Evolutionary conservation across 2,329 filamentous ascomycete genomes (phyloP).

Genomic region (Hirsutella rhossiliensis): DNA sequence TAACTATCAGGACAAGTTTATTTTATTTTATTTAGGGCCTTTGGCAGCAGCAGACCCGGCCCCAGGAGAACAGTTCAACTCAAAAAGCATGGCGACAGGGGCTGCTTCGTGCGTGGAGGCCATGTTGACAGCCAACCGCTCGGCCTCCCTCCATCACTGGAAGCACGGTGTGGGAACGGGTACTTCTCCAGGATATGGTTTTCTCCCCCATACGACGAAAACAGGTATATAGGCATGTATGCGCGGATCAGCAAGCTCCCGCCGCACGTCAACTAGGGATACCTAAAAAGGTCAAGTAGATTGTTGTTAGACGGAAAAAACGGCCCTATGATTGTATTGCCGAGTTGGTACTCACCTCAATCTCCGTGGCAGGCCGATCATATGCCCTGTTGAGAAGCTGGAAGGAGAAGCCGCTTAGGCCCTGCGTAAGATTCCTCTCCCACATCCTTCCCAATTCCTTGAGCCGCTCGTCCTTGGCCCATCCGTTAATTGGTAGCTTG

Average conservation of each 20-base stretch:
- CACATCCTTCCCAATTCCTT: slow-evolving; percentile 32
- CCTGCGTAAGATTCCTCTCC: slow-evolving; percentile 29
- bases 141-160: too few relatives aligned
- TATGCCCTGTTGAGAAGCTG: slow-evolving; percentile 27
- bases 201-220: slow-evolving; percentile 38
- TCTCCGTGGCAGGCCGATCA: slow-evolving; percentile 29
- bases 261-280: slow-evolving; percentile 34
- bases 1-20: too few relatives aligned
- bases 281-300: slow-evolving; percentile 14
- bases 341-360: slow-evolving; percentile 26
- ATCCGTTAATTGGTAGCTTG: slow-evolving; percentile 41
- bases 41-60: too few relatives aligned
- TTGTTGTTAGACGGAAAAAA: neutral
- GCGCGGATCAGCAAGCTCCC: slow-evolving; percentile 29
- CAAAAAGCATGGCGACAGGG: too few relatives aligned
- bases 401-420: slow-evolving; percentile 32
- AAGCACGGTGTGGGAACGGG: too few relatives aligned
- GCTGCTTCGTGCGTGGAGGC: too few relatives aligned
- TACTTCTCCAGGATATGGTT: slow-evolving; percentile 27
- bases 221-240: slow-evolving; percentile 37
- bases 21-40: too few relatives aligned
- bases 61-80: too few relatives aligned
- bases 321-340: too few relatives aligned
- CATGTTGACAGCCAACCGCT: too few relatives aligned
- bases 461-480: slow-evolving; percentile 33